Conservation (phyloP, 768 basidiomycete species). For the Suillus hirtellus region DNA sequence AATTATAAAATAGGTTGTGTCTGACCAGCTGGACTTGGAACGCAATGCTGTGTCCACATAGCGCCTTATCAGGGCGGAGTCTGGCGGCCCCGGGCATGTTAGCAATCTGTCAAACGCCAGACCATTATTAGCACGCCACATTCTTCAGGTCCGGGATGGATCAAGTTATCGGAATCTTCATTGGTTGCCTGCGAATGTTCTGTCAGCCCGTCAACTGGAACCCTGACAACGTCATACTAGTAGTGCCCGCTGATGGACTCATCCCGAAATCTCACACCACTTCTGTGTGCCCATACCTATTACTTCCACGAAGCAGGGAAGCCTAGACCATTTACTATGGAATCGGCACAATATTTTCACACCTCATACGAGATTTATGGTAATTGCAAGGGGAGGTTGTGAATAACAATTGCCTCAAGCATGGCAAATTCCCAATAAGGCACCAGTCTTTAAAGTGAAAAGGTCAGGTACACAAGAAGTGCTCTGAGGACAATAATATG, state of each 20-base stretch:
- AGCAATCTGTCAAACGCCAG: not conserved
- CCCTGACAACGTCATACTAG: not conserved
- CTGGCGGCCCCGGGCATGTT: not conserved
- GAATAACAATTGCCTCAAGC: not conserved
- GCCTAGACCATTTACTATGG: not conserved
- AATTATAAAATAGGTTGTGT: not conserved
- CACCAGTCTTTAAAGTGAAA: not conserved
- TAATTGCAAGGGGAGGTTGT: not conserved
- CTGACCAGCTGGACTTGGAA: no score
- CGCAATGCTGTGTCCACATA: not conserved
- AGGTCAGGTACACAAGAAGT: conserved; percentile 1
- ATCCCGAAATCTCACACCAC: not conserved
- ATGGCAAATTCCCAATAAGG: not conserved
- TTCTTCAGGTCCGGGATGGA: not conserved
- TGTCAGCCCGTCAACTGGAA: not conserved
- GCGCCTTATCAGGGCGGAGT: not conserved
- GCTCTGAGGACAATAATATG: not conserved
- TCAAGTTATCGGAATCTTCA: not conserved
- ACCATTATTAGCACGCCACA: not conserved
- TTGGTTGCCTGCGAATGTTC: not conserved
- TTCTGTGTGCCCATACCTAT: not conserved
- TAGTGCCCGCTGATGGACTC: not conserved
- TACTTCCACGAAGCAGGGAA: not conserved
- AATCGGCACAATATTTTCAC: not conserved
- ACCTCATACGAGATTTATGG: not conserved